phyloP scores from a whole-genome alignment of 2,329 filamentous ascomycete species.

The Colletotrichum plurivorum region DNA sequence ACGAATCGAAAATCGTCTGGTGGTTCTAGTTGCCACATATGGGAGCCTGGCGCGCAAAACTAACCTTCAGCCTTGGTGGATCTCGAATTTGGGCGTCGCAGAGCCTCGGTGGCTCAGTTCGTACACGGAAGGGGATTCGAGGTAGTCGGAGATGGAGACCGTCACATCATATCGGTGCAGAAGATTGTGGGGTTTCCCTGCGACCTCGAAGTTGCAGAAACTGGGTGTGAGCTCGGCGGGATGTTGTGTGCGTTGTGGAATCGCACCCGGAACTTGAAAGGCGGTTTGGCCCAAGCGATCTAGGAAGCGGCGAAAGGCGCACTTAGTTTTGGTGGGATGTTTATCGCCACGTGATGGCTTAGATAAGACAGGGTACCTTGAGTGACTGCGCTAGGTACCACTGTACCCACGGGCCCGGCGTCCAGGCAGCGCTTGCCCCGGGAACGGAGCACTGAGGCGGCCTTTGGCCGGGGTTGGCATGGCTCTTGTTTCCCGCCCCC shows the following conservation, averaged over 20 bases:
- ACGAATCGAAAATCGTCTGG: slow-evolving; percentile 4
- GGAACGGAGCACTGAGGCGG: slow-evolving; percentile 2
- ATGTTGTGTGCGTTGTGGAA: slow-evolving; percentile 19
- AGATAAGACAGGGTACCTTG: slow-evolving; percentile 9
- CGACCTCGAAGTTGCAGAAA: slow-evolving; percentile 30
- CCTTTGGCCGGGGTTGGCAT: slow-evolving; percentile 5
- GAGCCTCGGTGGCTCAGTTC: slow-evolving; percentile 42
- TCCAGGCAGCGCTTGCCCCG: no score
- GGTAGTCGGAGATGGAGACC: slow-evolving; percentile 28
- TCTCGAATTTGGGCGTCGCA: slow-evolving; percentile 41
- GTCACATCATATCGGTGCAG: slow-evolving; percentile 42
- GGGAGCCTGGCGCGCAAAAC: slow-evolving; percentile 13
- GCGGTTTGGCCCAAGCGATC: slow-evolving; percentile 7
- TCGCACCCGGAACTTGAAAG: slow-evolving; percentile 21
- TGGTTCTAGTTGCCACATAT: no score
- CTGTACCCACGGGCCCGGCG: no score
- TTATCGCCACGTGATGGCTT: slow-evolving; percentile 18
- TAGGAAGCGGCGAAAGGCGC: slow-evolving; percentile 9
- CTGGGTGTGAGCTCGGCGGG: slow-evolving; percentile 13
- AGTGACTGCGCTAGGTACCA: no score
- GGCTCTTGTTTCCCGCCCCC: background rate
- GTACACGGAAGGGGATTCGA: slow-evolving; percentile 40
- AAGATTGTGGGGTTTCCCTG: slow-evolving; percentile 9
- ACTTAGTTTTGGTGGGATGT: slow-evolving; percentile 23
- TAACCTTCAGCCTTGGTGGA: slow-evolving; percentile 33